Percentiles rank a stretch among this genome's conserved stretches.
Evolutionary conservation across 805 yeast species (phyloP).

Genomic region (Kodamaea leandrae): DNA sequence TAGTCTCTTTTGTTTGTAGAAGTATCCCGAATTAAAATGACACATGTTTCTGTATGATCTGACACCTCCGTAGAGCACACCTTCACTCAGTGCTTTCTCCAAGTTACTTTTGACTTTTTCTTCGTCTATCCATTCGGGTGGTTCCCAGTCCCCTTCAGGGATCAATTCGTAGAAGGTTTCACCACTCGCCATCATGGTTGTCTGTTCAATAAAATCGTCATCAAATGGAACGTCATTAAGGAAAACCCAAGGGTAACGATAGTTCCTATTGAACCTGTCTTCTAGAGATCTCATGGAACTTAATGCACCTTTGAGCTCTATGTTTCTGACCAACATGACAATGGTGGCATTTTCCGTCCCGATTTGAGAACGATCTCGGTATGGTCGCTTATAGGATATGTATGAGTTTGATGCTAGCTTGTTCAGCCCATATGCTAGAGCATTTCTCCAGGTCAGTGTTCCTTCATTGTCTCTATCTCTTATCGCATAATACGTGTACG

Average conservation of each 20-base stretch:
- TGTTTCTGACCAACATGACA: conserved; percentile 82
- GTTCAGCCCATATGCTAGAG: conserved; percentile 16
- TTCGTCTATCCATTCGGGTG: conserved; percentile 35
- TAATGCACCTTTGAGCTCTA: conserved; percentile 73
- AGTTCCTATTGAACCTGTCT: conserved; percentile 40
- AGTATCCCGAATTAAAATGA: conserved; percentile 68
- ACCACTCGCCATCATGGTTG: conserved; percentile 45
- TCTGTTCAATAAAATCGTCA: conserved; percentile 39
- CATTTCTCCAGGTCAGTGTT: conserved; percentile 11
- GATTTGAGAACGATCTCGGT: conserved; percentile 31
- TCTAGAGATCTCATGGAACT: conserved; percentile 42
- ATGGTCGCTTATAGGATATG: conserved; percentile 18
- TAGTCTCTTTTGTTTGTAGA: conserved; percentile 47
- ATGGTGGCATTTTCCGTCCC: conserved; percentile 80
- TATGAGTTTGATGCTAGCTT: conserved; percentile 33
- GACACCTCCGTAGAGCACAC: conserved; percentile 46
- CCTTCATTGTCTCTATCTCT: conserved; percentile 1
- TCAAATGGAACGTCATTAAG: conserved; percentile 43
- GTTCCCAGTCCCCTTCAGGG: conserved; percentile 40
- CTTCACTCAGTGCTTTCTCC: conserved; percentile 18
- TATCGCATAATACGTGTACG: conserved; percentile 11
- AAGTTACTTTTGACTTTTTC: conserved; percentile 26
- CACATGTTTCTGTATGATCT: conserved; percentile 63
- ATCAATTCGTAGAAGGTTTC: conserved; percentile 40
- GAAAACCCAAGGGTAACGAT: conserved; percentile 45